A percentile compares a stretch with the other conserved stretches of the same genome.
Evolutionary conservation across 257 asterid genomes (phyloP).

Genomic region (Petrea volubilis): DNA sequence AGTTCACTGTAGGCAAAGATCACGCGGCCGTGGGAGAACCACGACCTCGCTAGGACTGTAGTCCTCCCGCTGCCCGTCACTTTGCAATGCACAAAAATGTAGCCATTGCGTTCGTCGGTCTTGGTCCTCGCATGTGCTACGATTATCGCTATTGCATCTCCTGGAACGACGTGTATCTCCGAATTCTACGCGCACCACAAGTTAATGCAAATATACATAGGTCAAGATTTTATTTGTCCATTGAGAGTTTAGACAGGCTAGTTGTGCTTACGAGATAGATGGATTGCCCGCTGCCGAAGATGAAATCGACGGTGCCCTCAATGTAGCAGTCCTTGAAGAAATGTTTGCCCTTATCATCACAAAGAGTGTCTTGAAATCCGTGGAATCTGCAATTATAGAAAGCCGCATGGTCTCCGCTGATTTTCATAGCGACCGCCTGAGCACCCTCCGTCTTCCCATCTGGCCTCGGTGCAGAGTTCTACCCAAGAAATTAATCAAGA

Average conservation of each 20-base stretch:
- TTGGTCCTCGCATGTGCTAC: constrained; percentile 52
- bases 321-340: constrained; percentile 77
- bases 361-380: constrained; percentile 85
- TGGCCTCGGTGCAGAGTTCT: constrained; percentile 66
- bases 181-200: constrained; percentile 34
- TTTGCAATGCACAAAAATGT: constrained; percentile 44
- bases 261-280: constrained; percentile 46
- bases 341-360: constrained; percentile 71
- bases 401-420: constrained; percentile 52
- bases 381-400: constrained; percentile 58
- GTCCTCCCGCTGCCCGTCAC: constrained; percentile 45
- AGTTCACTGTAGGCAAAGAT: constrained; percentile 46
- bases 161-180: constrained; percentile 55
- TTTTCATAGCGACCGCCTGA: constrained; percentile 57
- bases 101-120: constrained; percentile 34
- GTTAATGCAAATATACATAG: too few relatives aligned
- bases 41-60: constrained; percentile 51
- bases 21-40: constrained; percentile 49
- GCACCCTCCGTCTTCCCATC: constrained; percentile 16
- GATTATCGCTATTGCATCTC: constrained; percentile 46
- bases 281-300: constrained; percentile 75
- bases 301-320: constrained; percentile 87
- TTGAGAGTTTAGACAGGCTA: too few relatives aligned
- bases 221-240: too few relatives aligned
- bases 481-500: too few relatives aligned